Evolutionary conservation across 352 stramenopile genomes (phyloP).

Genomic region (Phytophthora pistaciae): DNA sequence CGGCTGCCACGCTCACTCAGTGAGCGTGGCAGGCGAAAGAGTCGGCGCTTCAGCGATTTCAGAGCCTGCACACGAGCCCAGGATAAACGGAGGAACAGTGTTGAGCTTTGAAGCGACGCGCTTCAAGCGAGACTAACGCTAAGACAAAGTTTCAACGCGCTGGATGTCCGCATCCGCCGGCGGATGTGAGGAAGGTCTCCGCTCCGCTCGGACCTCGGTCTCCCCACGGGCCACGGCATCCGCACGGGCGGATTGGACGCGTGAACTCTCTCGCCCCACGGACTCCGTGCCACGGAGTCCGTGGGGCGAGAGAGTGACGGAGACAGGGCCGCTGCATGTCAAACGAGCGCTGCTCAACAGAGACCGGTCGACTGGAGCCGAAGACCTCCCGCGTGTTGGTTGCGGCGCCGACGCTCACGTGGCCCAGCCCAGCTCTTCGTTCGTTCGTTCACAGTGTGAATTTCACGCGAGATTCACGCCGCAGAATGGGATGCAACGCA

Average conservation of each 20-base stretch:
- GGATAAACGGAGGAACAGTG: conserved; percentile 11
- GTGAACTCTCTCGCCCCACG: not conserved
- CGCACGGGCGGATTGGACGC: conserved; percentile 11
- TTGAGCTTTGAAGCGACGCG: conserved; percentile 19
- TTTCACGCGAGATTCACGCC: not conserved
- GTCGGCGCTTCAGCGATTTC: conserved; percentile 18
- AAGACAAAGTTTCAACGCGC: conserved; percentile 6
- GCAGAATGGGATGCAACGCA: too few species aligned
- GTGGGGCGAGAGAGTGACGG: too few species aligned
- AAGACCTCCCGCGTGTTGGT: not conserved
- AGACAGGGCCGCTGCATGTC: conserved; percentile 21
- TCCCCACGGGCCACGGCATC: not conserved
- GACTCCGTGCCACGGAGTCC: too few species aligned
- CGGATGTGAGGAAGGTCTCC: not conserved
- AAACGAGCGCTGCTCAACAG: conserved; percentile 16
- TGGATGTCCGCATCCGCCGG: not conserved
- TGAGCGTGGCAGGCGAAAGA: not conserved
- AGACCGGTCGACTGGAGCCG: conserved; percentile 8
- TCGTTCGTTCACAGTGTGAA: not conserved
- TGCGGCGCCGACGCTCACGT: not conserved
- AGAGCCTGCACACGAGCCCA: conserved; percentile 25
- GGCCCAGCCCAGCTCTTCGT: not conserved
- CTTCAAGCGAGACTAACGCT: not conserved
- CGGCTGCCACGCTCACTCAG: too few species aligned
- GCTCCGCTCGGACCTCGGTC: not conserved